These are phyloP conservation scores for Fraxinus sp. DNA, from an alignment of 305 asterid species.

Conservation along the genomic window DNA sequence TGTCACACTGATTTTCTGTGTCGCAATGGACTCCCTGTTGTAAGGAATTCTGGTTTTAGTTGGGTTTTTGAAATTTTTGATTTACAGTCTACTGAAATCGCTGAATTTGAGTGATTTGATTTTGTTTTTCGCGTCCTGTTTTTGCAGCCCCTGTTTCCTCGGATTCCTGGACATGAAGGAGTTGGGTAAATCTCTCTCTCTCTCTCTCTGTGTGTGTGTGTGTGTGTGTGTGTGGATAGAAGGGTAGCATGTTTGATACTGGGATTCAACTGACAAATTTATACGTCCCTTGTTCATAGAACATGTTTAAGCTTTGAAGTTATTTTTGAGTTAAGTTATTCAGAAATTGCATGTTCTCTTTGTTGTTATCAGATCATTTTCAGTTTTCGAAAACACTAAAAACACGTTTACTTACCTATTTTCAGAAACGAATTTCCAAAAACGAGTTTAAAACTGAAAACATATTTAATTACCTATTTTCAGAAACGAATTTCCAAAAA, in stretches of 20 bases:
- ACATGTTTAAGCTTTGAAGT: not conserved
- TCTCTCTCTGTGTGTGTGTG: not conserved
- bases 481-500: too few relatives aligned
- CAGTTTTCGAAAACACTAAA: too few relatives aligned
- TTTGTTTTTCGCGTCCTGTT: not conserved
- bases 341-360: not conserved
- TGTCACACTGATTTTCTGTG: slow-evolving; percentile 60
- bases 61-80: not conserved
- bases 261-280: not conserved
- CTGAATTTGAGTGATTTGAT: not conserved
- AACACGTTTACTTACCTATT: too few relatives aligned
- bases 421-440: too few relatives aligned
- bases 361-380: too few relatives aligned
- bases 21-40: slow-evolving; percentile 50
- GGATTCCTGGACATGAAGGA: slow-evolving; percentile 81
- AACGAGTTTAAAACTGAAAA: too few relatives aligned
- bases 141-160: slow-evolving; percentile 61
- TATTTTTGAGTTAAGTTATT: not conserved
- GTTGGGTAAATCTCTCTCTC: slow-evolving; percentile 53
- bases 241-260: not conserved
- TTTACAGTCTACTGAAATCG: not conserved
- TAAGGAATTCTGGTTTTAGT: slow-evolving; percentile 25
- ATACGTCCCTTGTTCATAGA: not conserved
- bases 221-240: not conserved
- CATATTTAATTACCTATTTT: too few relatives aligned